phyloP scores from a whole-genome alignment of 352 stramenopile species.

The Globisporangium middletonii region DNA sequence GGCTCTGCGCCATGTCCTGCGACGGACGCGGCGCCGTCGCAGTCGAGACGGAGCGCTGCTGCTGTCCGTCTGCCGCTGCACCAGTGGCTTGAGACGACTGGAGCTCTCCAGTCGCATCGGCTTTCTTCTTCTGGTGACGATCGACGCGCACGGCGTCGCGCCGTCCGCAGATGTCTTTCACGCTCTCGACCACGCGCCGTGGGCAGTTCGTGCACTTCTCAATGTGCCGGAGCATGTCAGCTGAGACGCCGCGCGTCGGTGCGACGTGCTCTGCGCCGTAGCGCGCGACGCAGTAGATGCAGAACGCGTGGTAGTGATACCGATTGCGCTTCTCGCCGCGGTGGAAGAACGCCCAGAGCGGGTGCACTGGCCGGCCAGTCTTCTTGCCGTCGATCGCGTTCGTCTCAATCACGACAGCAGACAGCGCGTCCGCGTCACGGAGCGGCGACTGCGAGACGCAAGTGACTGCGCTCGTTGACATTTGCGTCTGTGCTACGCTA shows the following conservation, averaged over 20 bases:
- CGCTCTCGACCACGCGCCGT: constrained; percentile 45
- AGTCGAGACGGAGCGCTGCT: neutral
- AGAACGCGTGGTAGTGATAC: constrained; percentile 84
- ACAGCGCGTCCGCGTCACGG: neutral
- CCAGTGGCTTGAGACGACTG: neutral
- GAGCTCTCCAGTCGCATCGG: neutral
- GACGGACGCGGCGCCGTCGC: neutral
- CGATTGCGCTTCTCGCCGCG: constrained; percentile 81
- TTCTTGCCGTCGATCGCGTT: constrained; percentile 30
- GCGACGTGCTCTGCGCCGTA: constrained; percentile 47
- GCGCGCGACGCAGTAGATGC: constrained; percentile 65
- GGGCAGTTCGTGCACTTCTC: constrained; percentile 69
- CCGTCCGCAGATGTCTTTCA: constrained; percentile 52
- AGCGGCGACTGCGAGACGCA: no score
- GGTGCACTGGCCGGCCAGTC: constrained; percentile 65
- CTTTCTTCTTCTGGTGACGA: constrained; percentile 29
- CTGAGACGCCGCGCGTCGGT: constrained; percentile 68
- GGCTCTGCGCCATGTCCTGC: no score
- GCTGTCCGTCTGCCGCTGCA: neutral
- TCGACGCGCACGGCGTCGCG: constrained; percentile 39
- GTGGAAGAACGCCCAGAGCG: constrained; percentile 78
- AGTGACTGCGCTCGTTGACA: no score
- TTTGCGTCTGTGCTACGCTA: no score
- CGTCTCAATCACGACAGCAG: neutral
- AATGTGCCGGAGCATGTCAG: constrained; percentile 78